phyloP scores from a whole-genome alignment of 2,329 filamentous ascomycete species.

The Davidsoniella eucalypti region DNA sequence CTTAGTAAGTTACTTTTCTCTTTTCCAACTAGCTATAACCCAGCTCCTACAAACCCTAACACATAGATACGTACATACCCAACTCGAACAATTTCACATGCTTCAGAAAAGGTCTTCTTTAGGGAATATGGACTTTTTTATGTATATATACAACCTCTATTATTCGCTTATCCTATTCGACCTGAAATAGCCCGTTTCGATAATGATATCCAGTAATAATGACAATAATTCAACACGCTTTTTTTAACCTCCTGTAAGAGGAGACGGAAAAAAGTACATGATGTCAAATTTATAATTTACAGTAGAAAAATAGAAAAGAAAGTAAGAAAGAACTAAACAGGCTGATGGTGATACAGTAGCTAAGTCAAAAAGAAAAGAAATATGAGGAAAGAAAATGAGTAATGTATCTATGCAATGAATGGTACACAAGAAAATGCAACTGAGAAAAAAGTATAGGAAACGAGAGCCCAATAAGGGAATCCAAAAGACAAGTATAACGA shows the following conservation, averaged over 20 bases:
- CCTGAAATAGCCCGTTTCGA: neutral
- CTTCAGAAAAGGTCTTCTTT: too few species aligned
- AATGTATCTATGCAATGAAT: neutral
- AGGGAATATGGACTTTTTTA: too few species aligned
- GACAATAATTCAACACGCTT: too few species aligned
- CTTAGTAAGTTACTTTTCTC: too few species aligned
- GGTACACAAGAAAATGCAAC: conserved; percentile 4
- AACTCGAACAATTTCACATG: neutral
- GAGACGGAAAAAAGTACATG: too few species aligned
- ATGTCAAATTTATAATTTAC: too few species aligned
- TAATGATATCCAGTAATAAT: too few species aligned
- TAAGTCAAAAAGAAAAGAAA: neutral
- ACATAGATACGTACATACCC: neutral
- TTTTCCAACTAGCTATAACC: too few species aligned
- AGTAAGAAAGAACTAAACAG: neutral
- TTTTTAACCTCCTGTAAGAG: too few species aligned
- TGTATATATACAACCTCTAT: neutral
- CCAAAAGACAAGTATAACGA: neutral
- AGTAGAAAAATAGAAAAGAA: too few species aligned
- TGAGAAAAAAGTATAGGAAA: neutral
- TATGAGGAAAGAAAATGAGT: neutral
- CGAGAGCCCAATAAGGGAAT: too few species aligned
- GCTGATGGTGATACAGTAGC: too few species aligned
- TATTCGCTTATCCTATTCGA: neutral
- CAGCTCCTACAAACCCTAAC: neutral